Evolutionary conservation across 345 rosid genomes (phyloP).

Genomic region (Euclidium syriacum): DNA sequence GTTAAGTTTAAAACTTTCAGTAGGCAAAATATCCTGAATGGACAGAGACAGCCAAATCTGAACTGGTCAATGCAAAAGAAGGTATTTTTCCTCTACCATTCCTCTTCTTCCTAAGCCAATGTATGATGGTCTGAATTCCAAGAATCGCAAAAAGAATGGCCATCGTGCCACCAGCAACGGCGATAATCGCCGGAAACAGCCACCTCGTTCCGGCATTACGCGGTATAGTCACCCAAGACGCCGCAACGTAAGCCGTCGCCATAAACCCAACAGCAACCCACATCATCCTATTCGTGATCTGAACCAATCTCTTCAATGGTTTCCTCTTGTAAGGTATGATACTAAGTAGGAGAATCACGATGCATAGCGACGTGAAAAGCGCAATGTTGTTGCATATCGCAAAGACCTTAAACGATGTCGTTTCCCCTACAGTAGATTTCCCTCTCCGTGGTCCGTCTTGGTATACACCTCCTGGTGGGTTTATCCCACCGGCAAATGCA

Average conservation of each 20-base stretch:
- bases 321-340: constrained; percentile 54
- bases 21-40: constrained; percentile 5
- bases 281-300: constrained; percentile 49
- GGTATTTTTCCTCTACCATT: neutral
- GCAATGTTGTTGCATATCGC: constrained; percentile 52
- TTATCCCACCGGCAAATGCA: constrained; percentile 59
- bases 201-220: constrained; percentile 29
- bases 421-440: constrained; percentile 27
- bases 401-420: constrained; percentile 48
- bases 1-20: too few species aligned
- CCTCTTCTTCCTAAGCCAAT: constrained; percentile 33
- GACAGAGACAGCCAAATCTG: constrained; percentile 9
- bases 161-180: constrained; percentile 41
- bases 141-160: constrained; percentile 33
- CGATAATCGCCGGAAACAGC: constrained; percentile 33
- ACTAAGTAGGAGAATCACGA: constrained; percentile 56
- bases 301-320: constrained; percentile 41
- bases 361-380: constrained; percentile 44
- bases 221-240: constrained; percentile 50
- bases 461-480: constrained; percentile 60
- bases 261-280: constrained; percentile 55
- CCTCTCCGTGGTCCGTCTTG: constrained; percentile 33
- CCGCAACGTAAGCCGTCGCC: constrained; percentile 54
- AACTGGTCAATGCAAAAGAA: constrained; percentile 12
- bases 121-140: constrained; percentile 33